A percentile compares a stretch with the other conserved stretches of the same genome.
These are phyloP conservation scores for Pyrus hybrid DNA, from an alignment of 331 rosid species.

Conservation along the genomic window DNA sequence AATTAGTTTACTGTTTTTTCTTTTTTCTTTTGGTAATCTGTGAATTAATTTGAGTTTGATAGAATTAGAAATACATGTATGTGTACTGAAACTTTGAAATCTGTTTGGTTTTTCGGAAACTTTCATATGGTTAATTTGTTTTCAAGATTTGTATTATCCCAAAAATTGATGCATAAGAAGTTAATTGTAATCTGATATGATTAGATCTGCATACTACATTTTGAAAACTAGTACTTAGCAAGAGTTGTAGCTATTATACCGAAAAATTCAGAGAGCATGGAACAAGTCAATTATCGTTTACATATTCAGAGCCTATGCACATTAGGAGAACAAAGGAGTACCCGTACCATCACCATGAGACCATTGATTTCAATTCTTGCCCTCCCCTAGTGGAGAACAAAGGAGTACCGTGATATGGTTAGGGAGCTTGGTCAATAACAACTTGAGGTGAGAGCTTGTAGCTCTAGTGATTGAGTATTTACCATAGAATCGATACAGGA, in stretches of 20 bases:
- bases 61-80: not conserved
- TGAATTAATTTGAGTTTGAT: not conserved
- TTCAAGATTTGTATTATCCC: not conserved
- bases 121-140: not conserved
- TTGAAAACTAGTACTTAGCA: too few relatives aligned
- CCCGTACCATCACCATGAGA: not conserved
- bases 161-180: not conserved
- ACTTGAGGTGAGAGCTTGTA: not conserved
- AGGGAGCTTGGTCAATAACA: not conserved
- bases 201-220: not conserved
- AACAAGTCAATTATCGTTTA: not conserved
- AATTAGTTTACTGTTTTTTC: not conserved
- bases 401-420: not conserved
- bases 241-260: too few relatives aligned
- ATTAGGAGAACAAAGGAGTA: not conserved
- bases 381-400: too few relatives aligned
- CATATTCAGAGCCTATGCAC: not conserved
- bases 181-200: not conserved
- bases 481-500: not conserved
- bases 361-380: not conserved
- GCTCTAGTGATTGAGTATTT: not conserved
- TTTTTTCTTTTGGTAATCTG: not conserved
- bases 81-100: not conserved
- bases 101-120: not conserved
- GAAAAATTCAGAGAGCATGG: too few relatives aligned